These are phyloP conservation scores for Populus hybrid DNA, from an alignment of 441 rosid genomes.

Conservation along the genomic window DNA sequence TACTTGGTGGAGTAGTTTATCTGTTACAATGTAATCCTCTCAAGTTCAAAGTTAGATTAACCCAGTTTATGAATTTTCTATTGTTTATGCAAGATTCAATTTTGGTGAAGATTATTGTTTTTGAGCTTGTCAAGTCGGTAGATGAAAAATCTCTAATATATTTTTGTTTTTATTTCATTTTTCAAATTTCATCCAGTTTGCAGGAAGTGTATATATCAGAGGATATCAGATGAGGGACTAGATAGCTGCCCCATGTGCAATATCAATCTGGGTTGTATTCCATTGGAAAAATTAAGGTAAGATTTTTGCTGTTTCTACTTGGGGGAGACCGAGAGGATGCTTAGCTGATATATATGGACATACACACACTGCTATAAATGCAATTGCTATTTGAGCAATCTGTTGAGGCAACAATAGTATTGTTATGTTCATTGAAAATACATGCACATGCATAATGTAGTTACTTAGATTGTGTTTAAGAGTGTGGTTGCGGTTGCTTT, in stretches of 20 bases:
- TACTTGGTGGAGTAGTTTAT: neutral
- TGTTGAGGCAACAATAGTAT: neutral
- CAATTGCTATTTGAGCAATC: neutral
- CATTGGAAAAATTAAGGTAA: conserved; percentile 76
- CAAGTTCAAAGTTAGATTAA: neutral
- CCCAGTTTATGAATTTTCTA: neutral
- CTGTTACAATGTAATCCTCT: neutral
- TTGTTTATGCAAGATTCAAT: neutral
- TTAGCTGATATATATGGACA: neutral
- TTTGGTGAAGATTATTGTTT: neutral
- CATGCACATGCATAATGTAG: conserved; percentile 6
- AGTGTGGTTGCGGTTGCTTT: too few species aligned
- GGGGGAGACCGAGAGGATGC: neutral
- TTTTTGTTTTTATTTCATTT: neutral
- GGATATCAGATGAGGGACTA: conserved; percentile 70
- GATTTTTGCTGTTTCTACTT: conserved; percentile 1
- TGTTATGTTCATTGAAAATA: neutral
- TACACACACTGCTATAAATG: neutral
- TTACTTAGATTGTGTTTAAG: neutral
- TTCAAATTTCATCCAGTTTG: conserved; percentile 53
- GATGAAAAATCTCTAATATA: neutral
- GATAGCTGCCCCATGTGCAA: conserved; percentile 78
- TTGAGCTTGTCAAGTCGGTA: neutral
- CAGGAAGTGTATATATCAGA: conserved; percentile 78
- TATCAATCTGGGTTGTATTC: conserved; percentile 66